Evolutionary conservation across 2,329 filamentous ascomycete genomes (phyloP), one percentile per base, ranked within the genome.

Genomic region (Emergomyces africanus): DNA sequence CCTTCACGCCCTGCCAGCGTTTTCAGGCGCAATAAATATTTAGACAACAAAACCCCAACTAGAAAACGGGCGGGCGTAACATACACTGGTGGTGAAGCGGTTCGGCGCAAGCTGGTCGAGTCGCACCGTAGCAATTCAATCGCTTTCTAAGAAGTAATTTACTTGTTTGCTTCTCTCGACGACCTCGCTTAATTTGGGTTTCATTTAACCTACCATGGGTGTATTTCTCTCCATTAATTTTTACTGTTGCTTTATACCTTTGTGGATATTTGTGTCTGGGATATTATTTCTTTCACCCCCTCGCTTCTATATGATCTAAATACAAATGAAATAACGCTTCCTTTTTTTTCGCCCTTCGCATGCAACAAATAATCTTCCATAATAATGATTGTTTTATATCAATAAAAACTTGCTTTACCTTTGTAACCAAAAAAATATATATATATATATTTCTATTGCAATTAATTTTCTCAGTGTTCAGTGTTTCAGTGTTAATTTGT

Each of bases 81-180:
- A 37, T 72, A 71, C 60, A 63, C 69, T 28, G 70, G 72, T 35
- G 73, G 73, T 15, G 73, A 75, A 59, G 72, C 74, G 35, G 73
- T 76, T 51, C 71, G 74, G 56, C 72, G 74, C 50, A 76, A 75
- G 67, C 66, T 76, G 23, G 70, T 75, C 66, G 72, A 75, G 60
- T 71, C 73, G 15, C 74, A 75, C 57, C 72, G 71, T 28, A 71
- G 70, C 60, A 69, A 66, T 48, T 72, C 74, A 56, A 65, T 74
- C 41, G 69, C 72, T 18, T 70, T 74, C 23, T 73, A 66, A 66
- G 30, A 25, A 25, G 35, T 39, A 42, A 28, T 50, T 35, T 18
- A 18, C 30, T 28, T 3, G 25, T 20, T 35, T 15, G 9, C 48
- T 28, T 35, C 28, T 51, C 48, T 33, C 18, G 15, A 35, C 30